Conservation (phyloP, 805 yeast species). For the Yarrowia divulgata region DNA sequence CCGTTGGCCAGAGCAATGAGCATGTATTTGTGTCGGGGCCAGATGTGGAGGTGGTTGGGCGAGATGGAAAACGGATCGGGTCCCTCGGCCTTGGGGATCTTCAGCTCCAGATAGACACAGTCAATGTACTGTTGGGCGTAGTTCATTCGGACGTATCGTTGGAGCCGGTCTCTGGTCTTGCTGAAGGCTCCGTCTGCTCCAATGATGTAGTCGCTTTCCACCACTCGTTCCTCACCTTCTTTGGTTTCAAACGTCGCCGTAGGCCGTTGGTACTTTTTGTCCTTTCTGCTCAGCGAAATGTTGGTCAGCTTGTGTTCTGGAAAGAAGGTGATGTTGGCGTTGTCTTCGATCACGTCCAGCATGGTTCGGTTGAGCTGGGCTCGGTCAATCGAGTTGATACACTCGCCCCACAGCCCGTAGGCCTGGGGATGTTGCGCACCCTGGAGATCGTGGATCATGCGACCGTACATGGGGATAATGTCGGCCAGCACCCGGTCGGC, state of each 20-base stretch:
- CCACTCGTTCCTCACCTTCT: constrained; percentile 39
- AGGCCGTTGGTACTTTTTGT: constrained; percentile 26
- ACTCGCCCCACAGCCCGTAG: constrained; percentile 83
- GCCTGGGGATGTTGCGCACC: constrained; percentile 72
- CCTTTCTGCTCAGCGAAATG: constrained; percentile 50
- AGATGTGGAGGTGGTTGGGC: constrained; percentile 84
- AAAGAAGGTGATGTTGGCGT: constrained; percentile 55
- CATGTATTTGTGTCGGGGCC: constrained; percentile 91
- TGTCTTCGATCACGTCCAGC: constrained; percentile 66
- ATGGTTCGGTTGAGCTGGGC: constrained; percentile 68
- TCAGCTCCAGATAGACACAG: constrained; percentile 81
- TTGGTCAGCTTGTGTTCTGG: constrained; percentile 65
- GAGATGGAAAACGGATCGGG: constrained; percentile 57
- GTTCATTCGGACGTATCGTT: constrained; percentile 71
- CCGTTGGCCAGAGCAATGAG: constrained; percentile 85
- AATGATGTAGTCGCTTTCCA: constrained; percentile 64
- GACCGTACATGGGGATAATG: constrained; percentile 84
- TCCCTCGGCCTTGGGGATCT: constrained; percentile 59
- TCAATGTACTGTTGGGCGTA: constrained; percentile 79
- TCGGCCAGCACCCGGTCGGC: constrained; percentile 62
- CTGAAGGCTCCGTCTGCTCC: constrained; percentile 92
- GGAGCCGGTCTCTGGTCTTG: constrained; percentile 71
- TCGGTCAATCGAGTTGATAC: constrained; percentile 86
- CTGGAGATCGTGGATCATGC: constrained; percentile 80
- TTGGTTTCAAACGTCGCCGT: constrained; percentile 41